Base-by-base conservation (phyloP, 768 basidiomycete species). In the Daedalea quercina region DNA sequence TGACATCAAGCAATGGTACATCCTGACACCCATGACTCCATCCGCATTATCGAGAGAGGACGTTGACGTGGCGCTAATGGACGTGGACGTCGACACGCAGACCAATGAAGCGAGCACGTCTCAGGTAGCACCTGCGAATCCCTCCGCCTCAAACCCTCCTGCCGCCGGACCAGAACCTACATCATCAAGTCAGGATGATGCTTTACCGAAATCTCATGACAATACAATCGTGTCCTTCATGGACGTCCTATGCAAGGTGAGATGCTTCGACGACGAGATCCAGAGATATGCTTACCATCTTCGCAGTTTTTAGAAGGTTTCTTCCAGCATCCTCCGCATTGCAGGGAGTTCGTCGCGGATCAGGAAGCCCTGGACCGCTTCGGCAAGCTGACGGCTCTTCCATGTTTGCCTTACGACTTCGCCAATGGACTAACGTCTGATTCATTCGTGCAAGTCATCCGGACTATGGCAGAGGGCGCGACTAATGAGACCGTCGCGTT, bases 381-480 rank as follows among this genome's bases (percentile, higher is more conserved):
- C 51, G 84, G 91, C 57, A 77, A 80, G 58, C 74, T 97, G 40
- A 85, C 94, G 28, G 80, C 81, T 19, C 74, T 94, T 26, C 89
- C 94, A 12, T 94, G 89, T 64, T 74, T 94, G 25, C 94, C 96
- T 0, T 90, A 88, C 54, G 88, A 94, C 65, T 94, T 90, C 63
- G 85, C 87, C 17, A 85, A 84, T 59, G 88, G 89, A 51, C 81
- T 87, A 26, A 83, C 88, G 1, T 91, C 92, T 23, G 88, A 90
- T 64, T 87, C 92, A 0, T 78, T 96, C 63, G 85, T 93, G 13
- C 87, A 90, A 64, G 87, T 94, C 46, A 82, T 95, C 69, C 82
- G 91, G 11, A 87, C 90, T 9, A 84, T 97, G 78, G 84, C 85
- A 11, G 94, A 97, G 62, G 85, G 86, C 28, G 80, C 87, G n/a